Evolutionary conservation across 2,329 filamentous ascomycete species (phyloP), one percentile per base, ranked within the genome.

Genomic region (Colletotrichum lini): DNA sequence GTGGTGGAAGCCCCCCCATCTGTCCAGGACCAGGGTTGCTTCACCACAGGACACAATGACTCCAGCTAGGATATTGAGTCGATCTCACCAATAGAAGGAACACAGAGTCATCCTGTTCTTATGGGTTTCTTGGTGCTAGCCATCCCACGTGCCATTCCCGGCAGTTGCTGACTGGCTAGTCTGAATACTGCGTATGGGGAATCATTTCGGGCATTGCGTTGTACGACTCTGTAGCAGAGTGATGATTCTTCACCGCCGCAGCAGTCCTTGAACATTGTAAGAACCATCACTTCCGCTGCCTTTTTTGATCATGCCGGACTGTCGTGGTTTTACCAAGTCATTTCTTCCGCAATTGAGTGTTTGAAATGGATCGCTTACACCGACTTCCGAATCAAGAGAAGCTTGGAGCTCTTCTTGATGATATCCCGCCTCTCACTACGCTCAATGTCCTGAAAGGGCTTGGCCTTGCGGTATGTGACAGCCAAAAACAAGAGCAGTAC

Each of bases 101-200:
- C 23, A 5, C 45, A 49, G 45, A 5, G 8, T 49, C n/a, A 21
- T 49, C 45, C 45, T 10, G 45, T 13, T 49, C 45, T 12, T 21
- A 49, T n/a, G 45, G 2, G n/a, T 9, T 21, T n/a, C 10, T 8
- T 21, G 18, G n/a, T 21, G 18, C 8, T 12, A 49, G n/a, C n/a
- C 21, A 54, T 54, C 52, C 50, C 52, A 54, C 52, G 26, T 54
- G 52, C 52, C 26, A 12, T 18, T 18, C 16, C 18, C 2, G 6
- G n/a, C 13, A 21, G 15, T 54, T n/a, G 52, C 52, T 54, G 52
- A 54, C 23, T 54, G 52, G 52, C 52, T 13, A n/a, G 26, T 38
- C 9, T n/a, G 7, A n/a, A 35, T 38, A 38, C 52, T 15, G n/a
- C 26, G 15, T 21, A 38, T 54, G 26, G 52, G 16, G 16, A 35